Percentiles rank a stretch among this genome's conserved stretches.
Conservation (phyloP, 805 yeast species). For the Metschnikowia shivogae region DNA sequence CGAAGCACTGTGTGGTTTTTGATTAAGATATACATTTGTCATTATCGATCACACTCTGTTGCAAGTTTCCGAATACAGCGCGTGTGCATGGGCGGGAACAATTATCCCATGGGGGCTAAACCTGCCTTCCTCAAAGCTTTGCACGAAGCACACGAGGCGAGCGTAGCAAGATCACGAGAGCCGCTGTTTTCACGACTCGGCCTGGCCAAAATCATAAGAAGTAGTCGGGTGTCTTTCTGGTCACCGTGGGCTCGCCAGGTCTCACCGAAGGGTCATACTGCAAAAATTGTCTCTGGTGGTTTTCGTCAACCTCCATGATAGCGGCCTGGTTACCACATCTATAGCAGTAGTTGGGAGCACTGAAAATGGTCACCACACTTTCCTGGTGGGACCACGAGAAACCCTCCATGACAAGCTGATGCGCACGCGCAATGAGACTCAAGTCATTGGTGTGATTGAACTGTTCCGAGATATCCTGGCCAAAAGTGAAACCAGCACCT, state of each 20-base stretch:
- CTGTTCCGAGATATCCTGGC: constrained; percentile 90
- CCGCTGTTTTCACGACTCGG: too few relatives aligned
- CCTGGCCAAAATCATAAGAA: constrained; percentile 53
- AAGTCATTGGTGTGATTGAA: constrained; percentile 88
- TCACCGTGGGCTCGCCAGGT: constrained; percentile 97
- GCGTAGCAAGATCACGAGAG: too few relatives aligned
- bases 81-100: neutral
- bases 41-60: neutral
- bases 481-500: constrained; percentile 98
- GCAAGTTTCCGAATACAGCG: neutral
- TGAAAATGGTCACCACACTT: constrained; percentile 86
- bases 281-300: constrained; percentile 82
- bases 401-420: constrained; percentile 97
- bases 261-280: constrained; percentile 96
- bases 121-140: too few relatives aligned
- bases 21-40: constrained; percentile 4
- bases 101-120: neutral
- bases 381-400: constrained; percentile 94
- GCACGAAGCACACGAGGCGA: too few relatives aligned
- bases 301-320: constrained; percentile 96
- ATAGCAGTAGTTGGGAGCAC: constrained; percentile 95
- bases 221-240: constrained; percentile 95
- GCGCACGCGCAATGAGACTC: constrained; percentile 87
- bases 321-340: constrained; percentile 99
- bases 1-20: neutral